Base-by-base conservation (phyloP, 495 filamentous ascomycete species). In the Penicillium odoratum region DNA sequence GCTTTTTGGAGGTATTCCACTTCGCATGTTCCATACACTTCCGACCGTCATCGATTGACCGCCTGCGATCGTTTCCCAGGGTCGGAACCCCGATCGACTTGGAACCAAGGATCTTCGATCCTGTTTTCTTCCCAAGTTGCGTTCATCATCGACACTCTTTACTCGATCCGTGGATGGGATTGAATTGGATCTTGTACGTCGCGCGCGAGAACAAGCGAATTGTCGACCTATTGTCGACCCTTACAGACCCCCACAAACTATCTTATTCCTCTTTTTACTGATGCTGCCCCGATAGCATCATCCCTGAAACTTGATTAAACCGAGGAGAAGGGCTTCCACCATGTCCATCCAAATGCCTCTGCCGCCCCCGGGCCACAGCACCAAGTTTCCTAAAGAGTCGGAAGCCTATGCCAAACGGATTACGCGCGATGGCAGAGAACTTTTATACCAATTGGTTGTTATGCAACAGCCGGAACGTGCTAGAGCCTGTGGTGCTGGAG, bases 381-480 rank as follows among this genome's bases (percentile, higher is more conserved):
- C 44, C 38, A 40, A 13, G 38, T 11, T 73, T 42, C 58, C 70
- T 26, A 86, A 88, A 60, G 85, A 91, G 74, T 87, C 81, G 16
- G 73, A 75, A 52, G 78, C 80, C 64, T 74, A 73, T 45, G 75
- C 79, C 63, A 84, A 80, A 51, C 84, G 93, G 40, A 73, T 84
- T 29, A 95, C 92, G 31, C 88, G 85, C 58, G 86, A 92, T 59
- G 92, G 91, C 51, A 88, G 88, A 65, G 84, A 83, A 53, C 78
- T 98, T 57, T 91, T 85, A 55, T 98, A 98, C 68, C 80, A 82
- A 62, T 69, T 97, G 74, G 86, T 80, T 60, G 91, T 98, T 48
- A 88, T 97, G 67, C 94, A 98, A 73, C 92, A 98, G 67, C 94
- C 94, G 1, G 87, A 95, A 74, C 88, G 93, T 58, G 94, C 94